These are phyloP conservation scores for Opeltia flavorubescens DNA, from an alignment of 495 filamentous ascomycete genomes.

Conservation along the genomic window DNA sequence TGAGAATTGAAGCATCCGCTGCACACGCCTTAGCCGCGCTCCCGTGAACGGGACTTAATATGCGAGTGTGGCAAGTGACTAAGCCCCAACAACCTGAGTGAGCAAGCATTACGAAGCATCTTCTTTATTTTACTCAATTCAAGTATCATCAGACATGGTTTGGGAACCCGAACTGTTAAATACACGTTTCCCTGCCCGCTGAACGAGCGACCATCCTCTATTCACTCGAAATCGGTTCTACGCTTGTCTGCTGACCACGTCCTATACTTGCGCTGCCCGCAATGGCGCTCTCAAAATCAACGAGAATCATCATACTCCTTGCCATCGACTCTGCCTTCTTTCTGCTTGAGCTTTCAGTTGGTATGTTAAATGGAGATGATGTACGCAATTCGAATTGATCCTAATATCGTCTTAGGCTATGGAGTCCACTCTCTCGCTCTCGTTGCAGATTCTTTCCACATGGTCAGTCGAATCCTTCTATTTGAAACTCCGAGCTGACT, in stretches of 20 bases:
- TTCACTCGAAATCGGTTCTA: too few species aligned
- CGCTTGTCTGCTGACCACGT: not conserved
- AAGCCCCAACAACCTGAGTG: too few species aligned
- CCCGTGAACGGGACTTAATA: too few species aligned
- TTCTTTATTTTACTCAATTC: too few species aligned
- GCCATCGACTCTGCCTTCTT: slow-evolving; percentile 85
- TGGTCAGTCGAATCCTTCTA: slow-evolving; percentile 42
- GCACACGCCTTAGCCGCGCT: too few species aligned
- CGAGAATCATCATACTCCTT: slow-evolving; percentile 82
- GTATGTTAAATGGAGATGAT: slow-evolving; percentile 22
- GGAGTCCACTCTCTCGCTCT: slow-evolving; percentile 79
- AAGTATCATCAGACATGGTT: not conserved
- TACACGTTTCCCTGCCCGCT: not conserved
- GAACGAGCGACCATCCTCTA: not conserved
- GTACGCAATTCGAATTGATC: not conserved
- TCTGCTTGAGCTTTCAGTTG: slow-evolving; percentile 70
- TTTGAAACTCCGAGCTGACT: not conserved
- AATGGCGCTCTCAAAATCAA: slow-evolving; percentile 89
- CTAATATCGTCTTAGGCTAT: slow-evolving; percentile 40
- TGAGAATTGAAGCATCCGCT: too few species aligned
- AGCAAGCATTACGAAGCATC: too few species aligned
- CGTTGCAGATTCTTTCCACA: slow-evolving; percentile 95
- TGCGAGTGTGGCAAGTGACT: too few species aligned
- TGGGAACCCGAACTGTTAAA: not conserved
- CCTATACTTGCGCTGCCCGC: not conserved